Evolutionary conservation across 2,329 filamentous ascomycete species (phyloP).

Genomic region (Ophiocordyceps australis): DNA sequence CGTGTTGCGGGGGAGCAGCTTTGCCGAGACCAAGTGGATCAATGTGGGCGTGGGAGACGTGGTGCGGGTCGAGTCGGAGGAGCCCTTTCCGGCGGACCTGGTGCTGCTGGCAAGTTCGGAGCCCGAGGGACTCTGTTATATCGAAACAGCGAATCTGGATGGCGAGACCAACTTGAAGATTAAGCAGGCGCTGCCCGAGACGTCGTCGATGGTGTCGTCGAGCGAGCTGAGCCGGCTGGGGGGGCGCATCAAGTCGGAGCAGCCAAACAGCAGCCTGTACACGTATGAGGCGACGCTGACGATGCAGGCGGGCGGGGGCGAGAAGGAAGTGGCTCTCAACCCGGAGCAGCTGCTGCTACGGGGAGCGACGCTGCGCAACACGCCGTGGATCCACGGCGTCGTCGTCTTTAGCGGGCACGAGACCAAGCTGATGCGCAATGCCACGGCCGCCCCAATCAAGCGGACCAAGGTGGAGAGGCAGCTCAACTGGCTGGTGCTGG

Average conservation of each 20-base stretch:
- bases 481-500: constrained; percentile 83
- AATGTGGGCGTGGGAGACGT: constrained; percentile 88
- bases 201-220: constrained; percentile 68
- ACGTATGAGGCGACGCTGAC: constrained; percentile 95
- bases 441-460: constrained; percentile 93
- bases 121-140: constrained; percentile 93
- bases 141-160: constrained; percentile 94
- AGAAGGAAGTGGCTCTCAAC: constrained; percentile 78
- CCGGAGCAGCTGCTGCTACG: constrained; percentile 87
- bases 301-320: constrained; percentile 74
- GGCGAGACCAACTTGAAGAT: constrained; percentile 98
- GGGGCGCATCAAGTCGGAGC: constrained; percentile 79
- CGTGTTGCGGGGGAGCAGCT: constrained; percentile 66
- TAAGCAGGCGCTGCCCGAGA: constrained; percentile 93
- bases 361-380: constrained; percentile 88
- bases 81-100: constrained; percentile 86
- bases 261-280: constrained; percentile 95
- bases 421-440: constrained; percentile 97
- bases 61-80: constrained; percentile 80
- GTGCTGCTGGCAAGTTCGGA: constrained; percentile 89
- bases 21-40: constrained; percentile 83
- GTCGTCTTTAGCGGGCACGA: constrained; percentile 92
- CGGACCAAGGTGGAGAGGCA: constrained; percentile 88
- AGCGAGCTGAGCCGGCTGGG: constrained; percentile 71
- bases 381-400: constrained; percentile 88